phyloP scores from a whole-genome alignment of 2,329 filamentous ascomycete genomes.

The Fusarium tupiense region DNA sequence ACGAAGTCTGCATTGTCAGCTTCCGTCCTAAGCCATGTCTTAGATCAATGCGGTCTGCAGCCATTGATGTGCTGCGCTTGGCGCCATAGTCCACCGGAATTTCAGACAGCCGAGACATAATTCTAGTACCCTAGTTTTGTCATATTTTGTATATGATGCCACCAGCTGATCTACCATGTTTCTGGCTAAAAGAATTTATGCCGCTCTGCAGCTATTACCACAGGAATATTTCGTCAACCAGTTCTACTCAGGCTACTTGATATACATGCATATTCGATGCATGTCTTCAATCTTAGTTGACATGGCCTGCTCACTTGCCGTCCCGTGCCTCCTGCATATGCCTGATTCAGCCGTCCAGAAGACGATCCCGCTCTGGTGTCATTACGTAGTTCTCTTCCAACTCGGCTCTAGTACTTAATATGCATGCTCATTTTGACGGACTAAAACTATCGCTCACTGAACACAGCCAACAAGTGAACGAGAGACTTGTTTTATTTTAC shows the following conservation, averaged over 20 bases:
- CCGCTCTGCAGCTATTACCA: background rate
- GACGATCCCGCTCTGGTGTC: rapidly evolving
- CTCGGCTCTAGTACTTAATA: rapidly evolving
- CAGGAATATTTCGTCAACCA: rapidly evolving
- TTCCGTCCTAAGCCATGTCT: background rate
- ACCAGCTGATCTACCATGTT: rapidly evolving
- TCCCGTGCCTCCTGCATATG: background rate
- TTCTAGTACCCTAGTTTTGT: rapidly evolving
- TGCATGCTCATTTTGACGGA: rapidly evolving
- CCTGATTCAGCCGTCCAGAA: background rate
- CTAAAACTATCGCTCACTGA: rapidly evolving
- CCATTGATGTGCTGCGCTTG: background rate
- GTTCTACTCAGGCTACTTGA: rapidly evolving
- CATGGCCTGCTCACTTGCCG: background rate
- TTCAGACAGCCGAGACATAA: background rate
- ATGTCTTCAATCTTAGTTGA: rapidly evolving
- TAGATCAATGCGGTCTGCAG: background rate
- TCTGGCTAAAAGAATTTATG: background rate
- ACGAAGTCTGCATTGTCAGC: too few species aligned
- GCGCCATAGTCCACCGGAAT: background rate
- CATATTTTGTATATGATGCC: background rate
- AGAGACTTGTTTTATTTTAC: background rate
- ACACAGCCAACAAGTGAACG: rapidly evolving
- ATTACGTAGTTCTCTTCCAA: too few species aligned
- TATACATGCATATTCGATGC: background rate